Conservation (phyloP, 129 eudicot genomes). For the Gnaphalium uliginosum region DNA sequence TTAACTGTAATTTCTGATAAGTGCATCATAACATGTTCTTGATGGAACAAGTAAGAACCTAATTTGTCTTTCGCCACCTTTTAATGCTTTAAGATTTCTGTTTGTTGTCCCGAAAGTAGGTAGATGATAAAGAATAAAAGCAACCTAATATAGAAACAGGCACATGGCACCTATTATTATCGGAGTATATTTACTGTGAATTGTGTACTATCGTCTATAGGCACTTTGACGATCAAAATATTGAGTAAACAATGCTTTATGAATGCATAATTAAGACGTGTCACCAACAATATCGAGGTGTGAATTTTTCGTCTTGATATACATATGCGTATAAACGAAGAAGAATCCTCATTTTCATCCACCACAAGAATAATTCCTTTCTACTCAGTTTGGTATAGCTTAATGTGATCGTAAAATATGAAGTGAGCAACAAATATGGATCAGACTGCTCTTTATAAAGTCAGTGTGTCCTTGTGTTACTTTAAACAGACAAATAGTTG, state of each 20-base stretch:
- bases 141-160: neutral
- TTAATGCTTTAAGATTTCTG: neutral
- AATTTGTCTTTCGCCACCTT: neutral
- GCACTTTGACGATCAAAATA: neutral
- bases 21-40: neutral
- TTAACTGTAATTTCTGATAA: neutral
- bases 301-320: neutral
- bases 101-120: neutral
- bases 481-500: neutral
- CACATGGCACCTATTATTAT: neutral
- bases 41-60: neutral
- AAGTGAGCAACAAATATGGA: conserved; percentile 11
- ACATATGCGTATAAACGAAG: neutral
- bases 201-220: neutral
- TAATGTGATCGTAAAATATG: conserved; percentile 1
- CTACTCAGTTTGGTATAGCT: conserved; percentile 11
- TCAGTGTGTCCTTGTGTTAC: neutral
- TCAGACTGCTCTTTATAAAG: conserved; percentile 8
- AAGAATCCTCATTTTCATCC: neutral
- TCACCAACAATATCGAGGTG: neutral
- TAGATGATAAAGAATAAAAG: neutral
- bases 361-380: neutral
- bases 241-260: neutral
- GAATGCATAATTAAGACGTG: neutral
- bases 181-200: neutral